phyloP scores from a whole-genome alignment of 2,329 filamentous ascomycete species.

The Cercospora janseana region DNA sequence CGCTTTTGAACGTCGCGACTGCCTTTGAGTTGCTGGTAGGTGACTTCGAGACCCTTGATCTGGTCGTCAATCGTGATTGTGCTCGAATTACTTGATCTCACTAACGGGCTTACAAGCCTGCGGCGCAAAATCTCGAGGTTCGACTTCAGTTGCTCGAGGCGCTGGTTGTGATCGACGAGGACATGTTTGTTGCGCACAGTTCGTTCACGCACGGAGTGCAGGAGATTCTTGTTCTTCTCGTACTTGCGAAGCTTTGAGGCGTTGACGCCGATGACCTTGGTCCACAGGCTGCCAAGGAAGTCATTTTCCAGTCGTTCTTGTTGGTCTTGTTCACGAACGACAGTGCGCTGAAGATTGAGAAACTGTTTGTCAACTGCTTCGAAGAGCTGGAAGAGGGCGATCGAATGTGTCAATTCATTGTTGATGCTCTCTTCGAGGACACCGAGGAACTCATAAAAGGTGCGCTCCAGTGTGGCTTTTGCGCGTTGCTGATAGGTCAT shows the following conservation, averaged over 20 bases:
- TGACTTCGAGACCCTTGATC: constrained; percentile 76
- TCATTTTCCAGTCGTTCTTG: constrained; percentile 81
- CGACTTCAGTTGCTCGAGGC: constrained; percentile 77
- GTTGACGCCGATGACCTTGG: constrained; percentile 74
- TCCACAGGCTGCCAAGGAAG: constrained; percentile 81
- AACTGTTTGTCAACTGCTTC: constrained; percentile 89
- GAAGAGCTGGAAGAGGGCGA: constrained; percentile 82
- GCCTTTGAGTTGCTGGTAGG: constrained; percentile 71
- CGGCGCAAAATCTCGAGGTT: constrained; percentile 80
- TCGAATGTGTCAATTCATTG: constrained; percentile 75
- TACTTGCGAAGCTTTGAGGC: constrained; percentile 78
- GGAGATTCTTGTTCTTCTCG: constrained; percentile 80
- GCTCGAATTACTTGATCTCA: constrained; percentile 66
- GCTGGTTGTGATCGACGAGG: constrained; percentile 81
- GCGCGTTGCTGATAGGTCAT: constrained; percentile 78
- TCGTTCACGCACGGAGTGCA: constrained; percentile 74
- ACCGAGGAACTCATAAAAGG: constrained; percentile 81
- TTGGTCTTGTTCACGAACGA: constrained; percentile 75
- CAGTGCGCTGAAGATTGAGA: constrained; percentile 78
- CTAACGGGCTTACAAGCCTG: constrained; percentile 80
- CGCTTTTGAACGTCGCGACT: constrained; percentile 67
- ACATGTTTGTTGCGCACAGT: constrained; percentile 86
- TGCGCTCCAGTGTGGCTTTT: constrained; percentile 74
- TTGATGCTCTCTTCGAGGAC: constrained; percentile 88
- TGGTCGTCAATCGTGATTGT: constrained; percentile 79